Evolutionary conservation across 2,329 filamentous ascomycete species (phyloP).

Genomic region (Ceratocystis diversiconidia): DNA sequence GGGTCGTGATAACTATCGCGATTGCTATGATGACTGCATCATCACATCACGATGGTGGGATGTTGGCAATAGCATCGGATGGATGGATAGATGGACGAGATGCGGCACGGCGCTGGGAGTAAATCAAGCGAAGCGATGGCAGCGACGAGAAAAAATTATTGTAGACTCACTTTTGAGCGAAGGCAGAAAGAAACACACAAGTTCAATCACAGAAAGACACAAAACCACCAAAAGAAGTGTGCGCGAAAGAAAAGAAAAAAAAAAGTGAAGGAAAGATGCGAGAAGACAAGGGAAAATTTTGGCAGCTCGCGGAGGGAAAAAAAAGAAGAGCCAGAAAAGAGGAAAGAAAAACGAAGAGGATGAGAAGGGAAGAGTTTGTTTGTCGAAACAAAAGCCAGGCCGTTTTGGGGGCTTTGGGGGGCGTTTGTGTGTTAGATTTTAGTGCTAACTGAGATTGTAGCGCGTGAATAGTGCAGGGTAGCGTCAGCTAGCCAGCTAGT

Average conservation of each 20-base stretch:
- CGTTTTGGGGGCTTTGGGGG: neutral
- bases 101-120: neutral
- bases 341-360: constrained; percentile 12
- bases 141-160: constrained; percentile 11
- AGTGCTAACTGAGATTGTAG: neutral
- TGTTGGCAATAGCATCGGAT: neutral
- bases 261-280: constrained; percentile 23
- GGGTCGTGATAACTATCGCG: neutral
- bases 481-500: neutral
- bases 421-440: constrained; percentile 7
- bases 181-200: constrained; percentile 22
- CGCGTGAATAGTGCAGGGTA: neutral
- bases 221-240: constrained; percentile 22
- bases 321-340: constrained; percentile 17
- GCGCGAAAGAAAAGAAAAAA: constrained; percentile 32
- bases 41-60: constrained; percentile 12
- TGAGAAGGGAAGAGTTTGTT: constrained; percentile 18
- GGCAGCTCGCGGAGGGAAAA: constrained; percentile 20
- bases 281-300: constrained; percentile 24
- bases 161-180: constrained; percentile 38
- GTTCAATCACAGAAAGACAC: constrained; percentile 21
- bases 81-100: constrained; percentile 2
- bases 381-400: constrained; percentile 5
- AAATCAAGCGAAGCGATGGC: constrained; percentile 8
- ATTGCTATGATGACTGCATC: constrained; percentile 6